These are phyloP conservation scores for Cordyceps cicadae DNA, from an alignment of 2,329 filamentous ascomycete species.

Conservation along the genomic window DNA sequence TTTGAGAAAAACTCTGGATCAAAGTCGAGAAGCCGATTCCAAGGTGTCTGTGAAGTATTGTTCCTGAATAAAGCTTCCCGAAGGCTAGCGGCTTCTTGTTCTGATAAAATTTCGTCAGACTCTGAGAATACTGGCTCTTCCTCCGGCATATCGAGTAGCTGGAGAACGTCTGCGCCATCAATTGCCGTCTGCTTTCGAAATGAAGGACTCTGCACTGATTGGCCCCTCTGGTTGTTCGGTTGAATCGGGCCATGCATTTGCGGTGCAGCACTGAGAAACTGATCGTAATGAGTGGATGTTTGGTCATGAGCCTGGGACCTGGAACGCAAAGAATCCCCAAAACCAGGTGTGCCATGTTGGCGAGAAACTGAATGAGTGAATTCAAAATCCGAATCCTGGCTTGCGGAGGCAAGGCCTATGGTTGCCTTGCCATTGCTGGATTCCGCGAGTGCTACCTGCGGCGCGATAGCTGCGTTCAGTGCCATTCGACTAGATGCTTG, in stretches of 20 bases:
- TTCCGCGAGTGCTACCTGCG: conserved; percentile 12
- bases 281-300: not conserved
- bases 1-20: conserved; percentile 34
- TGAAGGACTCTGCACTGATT: not conserved
- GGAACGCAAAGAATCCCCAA: not conserved
- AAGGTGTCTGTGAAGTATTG: conserved; percentile 16
- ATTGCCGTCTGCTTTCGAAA: conserved; percentile 10
- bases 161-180: conserved; percentile 14
- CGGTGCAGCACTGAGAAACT: not conserved
- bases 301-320: not conserved
- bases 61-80: not conserved
- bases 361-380: not conserved
- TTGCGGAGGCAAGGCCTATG: not conserved
- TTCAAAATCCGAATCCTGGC: not conserved
- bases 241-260: not conserved
- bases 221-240: not conserved
- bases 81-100: conserved; percentile 8
- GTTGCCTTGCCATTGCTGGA: conserved; percentile 14
- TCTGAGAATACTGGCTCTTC: not conserved
- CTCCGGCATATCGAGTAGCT: conserved; percentile 13
- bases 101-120: not conserved
- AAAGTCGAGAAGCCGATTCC: conserved; percentile 44
- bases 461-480: conserved; percentile 17
- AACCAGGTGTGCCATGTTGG: not conserved
- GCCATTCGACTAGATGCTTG: conserved; percentile 21